Base-by-base conservation (phyloP, 2,329 filamentous ascomycete species). In the Curvularia sp. region DNA sequence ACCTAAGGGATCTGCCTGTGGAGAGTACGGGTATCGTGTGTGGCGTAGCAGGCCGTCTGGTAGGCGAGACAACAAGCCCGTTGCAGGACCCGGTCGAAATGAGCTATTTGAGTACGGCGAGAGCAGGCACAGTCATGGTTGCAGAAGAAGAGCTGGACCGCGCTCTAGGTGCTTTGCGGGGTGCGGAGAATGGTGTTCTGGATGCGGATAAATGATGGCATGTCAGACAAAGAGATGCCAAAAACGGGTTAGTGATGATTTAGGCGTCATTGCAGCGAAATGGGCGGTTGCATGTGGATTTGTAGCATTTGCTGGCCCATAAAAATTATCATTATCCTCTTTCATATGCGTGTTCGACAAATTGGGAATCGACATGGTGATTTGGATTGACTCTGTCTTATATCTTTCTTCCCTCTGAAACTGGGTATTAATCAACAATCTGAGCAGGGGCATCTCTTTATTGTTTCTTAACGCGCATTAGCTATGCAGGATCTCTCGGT, bases 11-110 rank as follows among this genome's bases (percentile, higher is more conserved):
- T 42, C 81, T 98, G 41, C 91, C 94, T 0, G 84, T 94, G 42
- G 92, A 97, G 75, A 93, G 92, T 7, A 96, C 93, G 0, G 94
- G 94, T 22, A 97, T 99, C 57, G 92, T 99, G 3, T 97, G 93
- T 67, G 94, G 95, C 28, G 92, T 99, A 2, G 93, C 94, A 0
- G 92, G 93, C 26, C 85, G 88, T 54, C 82, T 98, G 28, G 90
- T 93, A 0, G 87, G 90, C 49, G 90, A 91, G 46, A 88, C 92
- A 39, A 70, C 67, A 4, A 68, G 67, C 68, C 75, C 65, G 44
- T 22, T 74, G 61, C 53, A 78, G 73, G 68, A 60, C 47, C 57
- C 75, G 1, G 86, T 92, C 0, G 93, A 97, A 75, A 88, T 98
- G 78, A 94, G 90, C 57, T 98, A 97, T 75, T 81, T 98, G 62